phyloP scores from a whole-genome alignment of 108 stramenopile genomes.

The Phaeodactylum tricornutum region DNA sequence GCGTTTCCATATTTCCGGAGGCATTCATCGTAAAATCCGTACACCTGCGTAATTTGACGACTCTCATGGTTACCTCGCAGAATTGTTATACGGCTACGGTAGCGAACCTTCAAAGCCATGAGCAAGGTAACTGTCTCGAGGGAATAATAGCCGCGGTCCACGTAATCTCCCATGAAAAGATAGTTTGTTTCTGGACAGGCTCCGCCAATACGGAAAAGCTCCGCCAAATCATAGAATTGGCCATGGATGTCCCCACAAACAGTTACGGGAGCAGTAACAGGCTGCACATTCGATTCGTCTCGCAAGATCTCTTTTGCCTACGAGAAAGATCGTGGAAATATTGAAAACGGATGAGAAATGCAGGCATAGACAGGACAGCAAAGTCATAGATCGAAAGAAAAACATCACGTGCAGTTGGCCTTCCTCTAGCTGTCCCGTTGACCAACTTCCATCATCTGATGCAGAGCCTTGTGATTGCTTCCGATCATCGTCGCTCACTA shows the following conservation, averaged over 20 bases:
- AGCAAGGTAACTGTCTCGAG: slow-evolving; percentile 94
- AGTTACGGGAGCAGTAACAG: slow-evolving; percentile 87
- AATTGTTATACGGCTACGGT: slow-evolving; percentile 88
- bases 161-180: slow-evolving; percentile 99
- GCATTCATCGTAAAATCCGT: slow-evolving; percentile 99
- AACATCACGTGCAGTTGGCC: neutral
- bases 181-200: slow-evolving; percentile 95
- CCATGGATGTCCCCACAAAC: slow-evolving; percentile 90
- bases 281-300: slow-evolving; percentile 81
- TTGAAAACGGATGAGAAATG: neutral
- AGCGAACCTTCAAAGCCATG: slow-evolving; percentile 92
- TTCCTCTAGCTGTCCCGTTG: too few relatives aligned
- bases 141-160: slow-evolving; percentile 96
- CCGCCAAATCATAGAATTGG: slow-evolving; percentile 91
- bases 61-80: slow-evolving; percentile 93
- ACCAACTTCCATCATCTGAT: neutral
- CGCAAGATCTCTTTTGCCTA: slow-evolving; percentile 54
- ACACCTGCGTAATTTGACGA: slow-evolving; percentile 94
- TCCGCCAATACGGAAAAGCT: slow-evolving; percentile 90
- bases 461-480: neutral
- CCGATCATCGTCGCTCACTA: neutral
- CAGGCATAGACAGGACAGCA: neutral
- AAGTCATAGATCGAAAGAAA: neutral
- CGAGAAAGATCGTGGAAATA: neutral
- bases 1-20: slow-evolving; percentile 96